A percentile compares a stretch with the other conserved stretches of the same genome.
Conservation (phyloP, 495 filamentous ascomycete genomes). For the Neurospora sp. region DNA sequence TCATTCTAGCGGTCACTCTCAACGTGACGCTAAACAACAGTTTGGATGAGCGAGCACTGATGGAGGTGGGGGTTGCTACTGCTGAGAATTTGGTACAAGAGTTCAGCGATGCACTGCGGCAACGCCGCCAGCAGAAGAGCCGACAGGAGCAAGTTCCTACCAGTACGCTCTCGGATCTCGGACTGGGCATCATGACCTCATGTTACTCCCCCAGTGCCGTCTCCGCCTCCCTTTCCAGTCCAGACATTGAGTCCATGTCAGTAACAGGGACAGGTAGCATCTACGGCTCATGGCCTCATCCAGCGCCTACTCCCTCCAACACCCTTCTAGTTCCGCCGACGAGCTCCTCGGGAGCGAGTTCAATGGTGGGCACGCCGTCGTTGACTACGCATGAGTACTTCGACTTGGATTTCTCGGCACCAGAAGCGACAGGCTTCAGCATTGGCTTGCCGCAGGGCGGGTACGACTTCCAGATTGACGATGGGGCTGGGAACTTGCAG, state of each 20-base stretch:
- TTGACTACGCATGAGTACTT: background rate
- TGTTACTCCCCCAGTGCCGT: background rate
- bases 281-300: too few species aligned
- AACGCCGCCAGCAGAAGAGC: too few species aligned
- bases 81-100: slow-evolving; percentile 1
- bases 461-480: too few species aligned
- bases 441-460: too few species aligned
- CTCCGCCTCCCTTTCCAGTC: background rate
- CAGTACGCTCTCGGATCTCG: too few species aligned
- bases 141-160: too few species aligned
- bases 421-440: too few species aligned
- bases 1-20: slow-evolving; percentile 1
- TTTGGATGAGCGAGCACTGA: background rate
- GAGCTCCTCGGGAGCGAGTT: background rate
- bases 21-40: background rate
- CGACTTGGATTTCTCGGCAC: too few species aligned
- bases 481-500: background rate
- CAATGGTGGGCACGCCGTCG: background rate
- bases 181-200: background rate
- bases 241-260: too few species aligned
- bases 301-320: background rate
- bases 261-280: too few species aligned
- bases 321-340: background rate
- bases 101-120: too few species aligned
- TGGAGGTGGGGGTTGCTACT: slow-evolving; percentile 1